Conservation (phyloP, 2,329 filamentous ascomycete genomes). For the Penicillium sp. region DNA sequence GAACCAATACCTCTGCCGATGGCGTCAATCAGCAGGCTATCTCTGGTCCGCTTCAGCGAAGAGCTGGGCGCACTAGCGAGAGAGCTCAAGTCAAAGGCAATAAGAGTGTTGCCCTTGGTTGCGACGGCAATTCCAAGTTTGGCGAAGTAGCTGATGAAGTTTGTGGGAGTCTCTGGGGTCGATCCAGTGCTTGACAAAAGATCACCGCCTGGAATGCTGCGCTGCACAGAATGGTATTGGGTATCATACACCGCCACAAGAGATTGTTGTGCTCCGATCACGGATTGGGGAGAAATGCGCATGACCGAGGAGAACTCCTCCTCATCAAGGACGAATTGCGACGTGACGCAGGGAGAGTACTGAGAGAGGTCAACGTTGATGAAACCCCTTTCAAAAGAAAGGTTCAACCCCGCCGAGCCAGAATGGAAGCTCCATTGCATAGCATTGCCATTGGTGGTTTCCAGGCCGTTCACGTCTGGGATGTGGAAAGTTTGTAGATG, state of each 20-base stretch:
- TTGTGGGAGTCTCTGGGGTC: constrained; percentile 21
- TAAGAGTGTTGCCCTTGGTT: constrained; percentile 33
- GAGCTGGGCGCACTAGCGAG: constrained; percentile 22
- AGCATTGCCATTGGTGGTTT: constrained; percentile 18
- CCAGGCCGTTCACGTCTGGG: constrained; percentile 25
- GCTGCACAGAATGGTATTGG: constrained; percentile 41
- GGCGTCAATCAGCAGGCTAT: constrained; percentile 36
- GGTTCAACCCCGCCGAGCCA: constrained; percentile 32
- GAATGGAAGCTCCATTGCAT: constrained; percentile 36
- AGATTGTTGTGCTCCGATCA: constrained; percentile 36
- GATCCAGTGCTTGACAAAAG: constrained; percentile 21
- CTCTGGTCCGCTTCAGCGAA: constrained; percentile 34
- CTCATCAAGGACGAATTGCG: constrained; percentile 32
- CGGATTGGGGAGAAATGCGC: constrained; percentile 36
- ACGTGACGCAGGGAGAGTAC: constrained; percentile 33
- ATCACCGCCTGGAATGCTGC: constrained; percentile 31
- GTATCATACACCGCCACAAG: constrained; percentile 41
- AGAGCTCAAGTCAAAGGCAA: constrained; percentile 38
- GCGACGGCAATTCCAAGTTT: constrained; percentile 39
- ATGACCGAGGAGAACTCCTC: constrained; percentile 36
- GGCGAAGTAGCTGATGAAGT: constrained; percentile 39
- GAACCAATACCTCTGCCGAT: constrained; percentile 36
- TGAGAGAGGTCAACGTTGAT: constrained; percentile 38
- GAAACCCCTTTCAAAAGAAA: constrained; percentile 36
- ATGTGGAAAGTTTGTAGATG: constrained; percentile 32